Base-by-base conservation (phyloP, 2,329 filamentous ascomycete genomes). In the Botrytis deweyae region DNA sequence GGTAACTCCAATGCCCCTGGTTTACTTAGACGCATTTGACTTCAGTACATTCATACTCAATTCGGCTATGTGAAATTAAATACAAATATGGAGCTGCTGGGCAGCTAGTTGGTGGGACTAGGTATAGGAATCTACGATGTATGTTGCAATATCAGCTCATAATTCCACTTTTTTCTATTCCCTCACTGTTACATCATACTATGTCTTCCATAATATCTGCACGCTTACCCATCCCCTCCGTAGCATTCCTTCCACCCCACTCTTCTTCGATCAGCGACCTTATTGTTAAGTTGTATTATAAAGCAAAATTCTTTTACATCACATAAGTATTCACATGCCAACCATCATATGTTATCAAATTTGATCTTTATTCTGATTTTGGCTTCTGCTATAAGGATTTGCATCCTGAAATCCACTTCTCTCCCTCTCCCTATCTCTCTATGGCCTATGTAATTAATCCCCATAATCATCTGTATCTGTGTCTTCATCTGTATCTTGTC, bases 271-370 rank as follows among this genome's bases (percentile, higher is more conserved):
- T 38, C 20, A 58, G n/a, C 52, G 14, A 29, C 4, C 18, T 58
- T 7, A 33, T 29, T 29, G 6, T 29, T 18, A 9, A 18, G n/a
- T 29, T 58, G n/a, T 58, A 33, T 42, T 68, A 55, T 40, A 16
- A 55, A 67, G 33, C 36, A 67, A 55, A 6, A 33, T 22, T 18
- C 5, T 10, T 33, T 46, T 33, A 7, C 29, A 16, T 69, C 66
- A 58, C 49, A 68, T 58, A 44, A 69, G 38, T 18, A 69, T 42
- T 69, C n/a, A 55, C 46, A 55, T 55, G 46, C 46, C 25, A 18
- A n/a, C 7, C 33, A 66, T 22, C 10, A 55, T 42, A 29, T 12
- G 58, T 69, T 59, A 25, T 69, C 38, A 44, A 42, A 25, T 59
- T 36, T 58, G 14, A 58, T 8, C 16, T 14, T 25, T 42, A 33